Evolutionary conservation across 192 early-diverging fungal species (phyloP).

Genomic region (Chytriomyces sp.): DNA sequence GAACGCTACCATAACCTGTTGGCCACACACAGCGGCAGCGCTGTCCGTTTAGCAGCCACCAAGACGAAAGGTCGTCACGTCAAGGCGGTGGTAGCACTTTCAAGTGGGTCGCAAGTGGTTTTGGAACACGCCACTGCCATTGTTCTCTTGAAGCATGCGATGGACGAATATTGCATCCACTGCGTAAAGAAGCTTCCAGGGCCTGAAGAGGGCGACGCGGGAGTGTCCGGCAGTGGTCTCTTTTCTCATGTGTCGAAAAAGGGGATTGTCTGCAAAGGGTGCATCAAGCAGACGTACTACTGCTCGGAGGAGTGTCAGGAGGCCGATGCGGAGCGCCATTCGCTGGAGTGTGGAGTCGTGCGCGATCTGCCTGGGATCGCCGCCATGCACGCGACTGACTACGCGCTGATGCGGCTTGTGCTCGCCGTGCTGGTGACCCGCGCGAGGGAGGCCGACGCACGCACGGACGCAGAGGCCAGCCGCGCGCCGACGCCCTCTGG

Average conservation of each 20-base stretch:
- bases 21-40: background rate
- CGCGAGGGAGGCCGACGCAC: background rate
- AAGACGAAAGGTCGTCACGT: conserved; percentile 34
- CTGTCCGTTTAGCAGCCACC: conserved; percentile 14
- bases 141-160: conserved; percentile 20
- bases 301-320: conserved; percentile 59
- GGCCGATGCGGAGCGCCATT: conserved; percentile 35
- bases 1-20: background rate
- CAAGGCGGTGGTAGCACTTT: background rate
- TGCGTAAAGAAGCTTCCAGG: conserved; percentile 12
- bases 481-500: background rate
- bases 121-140: conserved; percentile 12
- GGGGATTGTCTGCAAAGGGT: conserved; percentile 22
- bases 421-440: conserved; percentile 32
- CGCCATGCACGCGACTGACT: conserved; percentile 31
- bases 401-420: conserved; percentile 39
- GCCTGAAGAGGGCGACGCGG: background rate
- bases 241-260: background rate
- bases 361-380: conserved; percentile 41
- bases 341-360: conserved; percentile 31
- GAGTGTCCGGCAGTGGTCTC: background rate
- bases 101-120: conserved; percentile 10
- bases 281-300: conserved; percentile 43
- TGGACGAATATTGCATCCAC: conserved; percentile 27
- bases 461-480: background rate